Base-by-base conservation (phyloP, 2,329 filamentous ascomycete genomes). In the Aspergillus sclerotialis region DNA sequence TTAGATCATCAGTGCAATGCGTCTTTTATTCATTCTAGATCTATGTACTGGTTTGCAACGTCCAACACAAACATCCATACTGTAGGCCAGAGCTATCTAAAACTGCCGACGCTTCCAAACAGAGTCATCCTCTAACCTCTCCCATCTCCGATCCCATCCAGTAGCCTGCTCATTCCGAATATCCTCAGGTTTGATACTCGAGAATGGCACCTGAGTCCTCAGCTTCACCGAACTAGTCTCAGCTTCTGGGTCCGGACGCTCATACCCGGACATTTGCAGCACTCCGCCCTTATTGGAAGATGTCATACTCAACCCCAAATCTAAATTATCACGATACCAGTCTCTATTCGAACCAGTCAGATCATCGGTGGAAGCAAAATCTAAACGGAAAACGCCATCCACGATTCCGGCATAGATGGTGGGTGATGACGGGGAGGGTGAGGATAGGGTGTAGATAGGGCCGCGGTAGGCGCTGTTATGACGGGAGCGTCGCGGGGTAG, bases 361-460 rank as follows among this genome's bases (percentile, higher is more conserved):
- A 33, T 69, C 65, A 38, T 68, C 64, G 2, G 62, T 67, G 1
- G 61, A 63, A 2, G 56, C 53, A 40, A 69, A 65, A 37, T 69
- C 64, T 3, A 69, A 51, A 7, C 62, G 60, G 15, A 66, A 40
- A 4, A 69, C 50, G 15, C 61, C 59, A 24, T 64, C 58, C 19
- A 62, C 58, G 10, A 69, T 48, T 2, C 66, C 66, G 8, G 63
- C 58, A 38, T 67, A 69, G n/a, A 69, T 45, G 4, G 65, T 67
- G 15, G 63, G 56, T 0, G 66, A 69, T 19, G 60, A 56, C 7
- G 61, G 53, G 3, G 65, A 69, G 3, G 66, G 66, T 1, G 60
- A 58, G 7, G 61, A 65, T 44, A 69, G 58, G 10, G 56, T 58
- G 40, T 69, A 69, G 14, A 69, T 59, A 5, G 64, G 58, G 4